These are phyloP conservation scores for Deakozyma indianensis DNA, from an alignment of 805 yeast species.

Conservation along the genomic window DNA sequence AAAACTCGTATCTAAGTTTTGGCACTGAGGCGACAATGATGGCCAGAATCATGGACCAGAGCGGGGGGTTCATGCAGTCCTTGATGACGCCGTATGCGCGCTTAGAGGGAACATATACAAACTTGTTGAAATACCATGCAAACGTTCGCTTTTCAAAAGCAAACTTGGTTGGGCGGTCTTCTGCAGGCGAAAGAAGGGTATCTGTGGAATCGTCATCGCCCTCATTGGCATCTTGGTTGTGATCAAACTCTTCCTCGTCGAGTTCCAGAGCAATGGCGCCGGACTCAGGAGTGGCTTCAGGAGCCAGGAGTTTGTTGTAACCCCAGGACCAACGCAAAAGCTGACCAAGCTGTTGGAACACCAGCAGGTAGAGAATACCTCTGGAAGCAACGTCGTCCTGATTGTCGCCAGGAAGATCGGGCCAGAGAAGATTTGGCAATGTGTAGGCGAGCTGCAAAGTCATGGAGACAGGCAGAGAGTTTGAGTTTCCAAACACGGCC, in stretches of 20 bases:
- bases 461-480: constrained; percentile 85
- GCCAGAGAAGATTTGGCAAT: constrained; percentile 45
- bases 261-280: constrained; percentile 5
- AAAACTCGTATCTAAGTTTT: constrained; percentile 30
- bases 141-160: neutral
- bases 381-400: constrained; percentile 47
- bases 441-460: constrained; percentile 54
- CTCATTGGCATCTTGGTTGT: constrained; percentile 1
- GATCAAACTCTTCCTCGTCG: neutral
- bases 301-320: constrained; percentile 42
- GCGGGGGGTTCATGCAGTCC: constrained; percentile 48
- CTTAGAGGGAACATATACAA: neutral
- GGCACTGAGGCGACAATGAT: constrained; percentile 46
- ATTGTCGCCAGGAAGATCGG: constrained; percentile 36
- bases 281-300: constrained; percentile 9
- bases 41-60: constrained; percentile 49
- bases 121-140: neutral
- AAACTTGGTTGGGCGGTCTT: neutral
- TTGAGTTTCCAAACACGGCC: constrained; percentile 94
- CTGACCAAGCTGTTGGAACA: constrained; percentile 57
- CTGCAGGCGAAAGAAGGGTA: neutral
- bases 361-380: constrained; percentile 43
- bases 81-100: neutral
- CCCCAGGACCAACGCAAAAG: constrained; percentile 62
- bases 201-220: neutral